Conservation (phyloP, 805 yeast genomes). For the Metschnikowia gruessii region DNA sequence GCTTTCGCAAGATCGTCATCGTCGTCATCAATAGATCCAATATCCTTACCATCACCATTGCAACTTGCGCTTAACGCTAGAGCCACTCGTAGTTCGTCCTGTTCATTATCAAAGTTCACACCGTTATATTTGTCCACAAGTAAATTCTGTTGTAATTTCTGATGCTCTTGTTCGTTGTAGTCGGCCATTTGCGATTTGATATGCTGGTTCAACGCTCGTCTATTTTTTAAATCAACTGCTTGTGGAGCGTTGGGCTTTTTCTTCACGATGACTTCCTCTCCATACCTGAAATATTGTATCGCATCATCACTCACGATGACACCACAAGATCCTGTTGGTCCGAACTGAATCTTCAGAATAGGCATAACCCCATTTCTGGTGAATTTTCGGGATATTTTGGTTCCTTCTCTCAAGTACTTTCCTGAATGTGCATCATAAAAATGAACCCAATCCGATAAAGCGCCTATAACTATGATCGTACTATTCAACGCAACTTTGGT, state of each 20-base stretch:
- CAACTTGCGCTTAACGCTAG: constrained; percentile 23
- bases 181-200: constrained; percentile 37
- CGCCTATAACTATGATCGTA: constrained; percentile 26
- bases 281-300: constrained; percentile 19
- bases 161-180: constrained; percentile 30
- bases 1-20: constrained; percentile 29
- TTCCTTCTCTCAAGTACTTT: constrained; percentile 18
- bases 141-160: constrained; percentile 21
- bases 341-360: constrained; percentile 18
- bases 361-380: constrained; percentile 15
- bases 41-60: constrained; percentile 7
- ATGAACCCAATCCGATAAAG: constrained; percentile 20
- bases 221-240: constrained; percentile 13
- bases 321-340: constrained; percentile 16
- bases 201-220: constrained; percentile 19
- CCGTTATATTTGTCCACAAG: constrained; percentile 50
- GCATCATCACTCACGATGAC: constrained; percentile 19
- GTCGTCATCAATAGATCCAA: constrained; percentile 5
- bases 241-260: constrained; percentile 20
- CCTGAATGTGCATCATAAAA: constrained; percentile 22
- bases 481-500: constrained; percentile 35
- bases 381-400: constrained; percentile 15
- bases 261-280: constrained; percentile 10
- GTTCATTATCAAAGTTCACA: constrained; percentile 25
- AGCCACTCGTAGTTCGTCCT: constrained; percentile 28